Evolutionary conservation across 345 rosid species (phyloP).

Genomic region (Corchorus capsularis): DNA sequence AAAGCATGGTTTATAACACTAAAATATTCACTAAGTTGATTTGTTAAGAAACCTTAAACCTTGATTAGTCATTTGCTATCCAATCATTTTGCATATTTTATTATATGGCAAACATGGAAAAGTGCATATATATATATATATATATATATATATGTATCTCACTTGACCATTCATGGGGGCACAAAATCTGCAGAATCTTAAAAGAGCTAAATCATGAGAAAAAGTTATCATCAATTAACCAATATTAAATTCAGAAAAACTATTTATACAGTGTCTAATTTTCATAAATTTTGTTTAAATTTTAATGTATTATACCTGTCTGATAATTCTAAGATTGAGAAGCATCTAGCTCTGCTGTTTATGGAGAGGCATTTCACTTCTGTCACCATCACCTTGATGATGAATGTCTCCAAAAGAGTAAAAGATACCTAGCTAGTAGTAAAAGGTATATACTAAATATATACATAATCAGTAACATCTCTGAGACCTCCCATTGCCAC

Average conservation of each 20-base stretch:
- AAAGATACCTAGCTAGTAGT: slow-evolving; percentile 7
- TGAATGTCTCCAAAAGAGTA: neutral
- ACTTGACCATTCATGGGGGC: slow-evolving; percentile 34
- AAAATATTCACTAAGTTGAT: slow-evolving; percentile 18
- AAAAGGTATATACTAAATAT: neutral
- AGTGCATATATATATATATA: too few species aligned
- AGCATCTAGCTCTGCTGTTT: neutral
- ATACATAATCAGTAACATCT: neutral
- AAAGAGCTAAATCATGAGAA: slow-evolving; percentile 19
- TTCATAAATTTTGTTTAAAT: slow-evolving; percentile 12
- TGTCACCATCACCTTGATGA: slow-evolving; percentile 8
- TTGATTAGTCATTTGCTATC: slow-evolving; percentile 22
- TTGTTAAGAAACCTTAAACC: slow-evolving; percentile 38
- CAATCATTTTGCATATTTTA: slow-evolving; percentile 29
- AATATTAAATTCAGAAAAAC: neutral
- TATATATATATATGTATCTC: neutral
- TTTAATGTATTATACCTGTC: neutral
- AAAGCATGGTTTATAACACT: slow-evolving; percentile 25
- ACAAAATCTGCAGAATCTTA: slow-evolving; percentile 43
- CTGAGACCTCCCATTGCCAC: too few species aligned
- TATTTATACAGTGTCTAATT: slow-evolving; percentile 13
- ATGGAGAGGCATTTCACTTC: neutral
- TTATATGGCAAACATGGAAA: slow-evolving; percentile 19
- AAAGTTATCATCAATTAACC: slow-evolving; percentile 22
- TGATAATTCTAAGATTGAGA: neutral